A percentile compares a stretch with the other conserved stretches of the same genome.
Evolutionary conservation across 352 stramenopile genomes (phyloP).

Genomic region (Plasmopara muralis): DNA sequence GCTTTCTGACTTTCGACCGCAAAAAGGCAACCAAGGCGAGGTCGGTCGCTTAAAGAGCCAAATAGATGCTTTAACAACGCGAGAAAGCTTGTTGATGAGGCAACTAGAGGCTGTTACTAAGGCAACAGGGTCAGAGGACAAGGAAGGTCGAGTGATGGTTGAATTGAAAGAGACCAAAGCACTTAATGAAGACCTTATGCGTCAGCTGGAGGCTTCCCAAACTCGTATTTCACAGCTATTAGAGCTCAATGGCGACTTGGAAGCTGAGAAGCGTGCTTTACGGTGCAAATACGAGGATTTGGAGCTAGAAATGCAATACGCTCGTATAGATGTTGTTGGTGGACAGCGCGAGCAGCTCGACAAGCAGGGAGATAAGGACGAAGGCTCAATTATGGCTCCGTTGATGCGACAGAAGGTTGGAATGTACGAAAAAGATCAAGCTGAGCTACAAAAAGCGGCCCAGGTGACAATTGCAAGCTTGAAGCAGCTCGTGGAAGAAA

Average conservation of each 20-base stretch:
- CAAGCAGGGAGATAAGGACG: conserved; percentile 21
- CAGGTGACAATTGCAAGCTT: conserved; percentile 75
- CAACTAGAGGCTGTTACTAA: conserved; percentile 41
- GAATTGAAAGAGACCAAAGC: conserved; percentile 31
- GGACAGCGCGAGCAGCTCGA: conserved; percentile 10
- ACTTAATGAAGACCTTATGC: conserved; percentile 45
- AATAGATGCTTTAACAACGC: conserved; percentile 60
- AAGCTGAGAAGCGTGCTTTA: conserved; percentile 39
- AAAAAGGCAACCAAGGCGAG: conserved; percentile 26
- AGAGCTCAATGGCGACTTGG: conserved; percentile 33
- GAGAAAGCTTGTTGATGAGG: conserved; percentile 53
- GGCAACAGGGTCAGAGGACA: conserved; percentile 21
- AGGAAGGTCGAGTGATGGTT: conserved; percentile 17
- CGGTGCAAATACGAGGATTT: conserved; percentile 44
- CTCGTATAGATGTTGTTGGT: conserved; percentile 27
- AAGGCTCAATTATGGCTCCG: conserved; percentile 20
- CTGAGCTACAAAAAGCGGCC: conserved; percentile 60
- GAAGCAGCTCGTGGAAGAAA: conserved; percentile 73
- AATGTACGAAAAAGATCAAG: conserved; percentile 73
- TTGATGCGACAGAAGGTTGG: conserved; percentile 63
- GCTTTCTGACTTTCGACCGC: conserved; percentile 16
- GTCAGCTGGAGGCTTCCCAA: conserved; percentile 40
- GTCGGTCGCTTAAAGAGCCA: conserved; percentile 40
- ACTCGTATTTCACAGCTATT: conserved; percentile 37
- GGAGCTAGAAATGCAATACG: conserved; percentile 53